Percentiles rank a stretch among this genome's conserved stretches.
Evolutionary conservation across 2,329 filamentous ascomycete genomes (phyloP).

Genomic region (Epichloe baconii): DNA sequence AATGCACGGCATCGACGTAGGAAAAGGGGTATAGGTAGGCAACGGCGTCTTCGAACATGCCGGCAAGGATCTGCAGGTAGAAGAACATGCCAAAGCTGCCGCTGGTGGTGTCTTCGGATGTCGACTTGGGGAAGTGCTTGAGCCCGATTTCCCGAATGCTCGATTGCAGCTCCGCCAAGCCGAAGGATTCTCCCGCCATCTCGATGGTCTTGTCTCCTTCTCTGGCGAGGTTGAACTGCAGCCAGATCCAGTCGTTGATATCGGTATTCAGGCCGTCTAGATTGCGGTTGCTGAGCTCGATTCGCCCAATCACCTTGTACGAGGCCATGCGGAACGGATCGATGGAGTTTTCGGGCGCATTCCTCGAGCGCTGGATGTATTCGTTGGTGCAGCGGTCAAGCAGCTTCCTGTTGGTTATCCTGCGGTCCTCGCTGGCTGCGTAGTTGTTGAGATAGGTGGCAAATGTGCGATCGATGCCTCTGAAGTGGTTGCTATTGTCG

Average conservation of each 20-base stretch:
- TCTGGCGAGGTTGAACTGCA: slow-evolving; percentile 56
- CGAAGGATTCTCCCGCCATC: slow-evolving; percentile 53
- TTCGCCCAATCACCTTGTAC: slow-evolving; percentile 90
- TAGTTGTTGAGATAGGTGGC: slow-evolving; percentile 78
- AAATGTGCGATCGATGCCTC: slow-evolving; percentile 83
- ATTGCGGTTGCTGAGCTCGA: slow-evolving; percentile 51
- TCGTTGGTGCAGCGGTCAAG: slow-evolving; percentile 83
- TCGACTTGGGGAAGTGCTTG: slow-evolving; percentile 74
- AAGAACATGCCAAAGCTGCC: slow-evolving; percentile 84
- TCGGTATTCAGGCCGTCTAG: slow-evolving; percentile 50
- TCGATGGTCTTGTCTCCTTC: slow-evolving; percentile 51
- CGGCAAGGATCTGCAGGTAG: slow-evolving; percentile 78
- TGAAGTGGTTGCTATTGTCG: slow-evolving; percentile 65
- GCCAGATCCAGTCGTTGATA: slow-evolving; percentile 60
- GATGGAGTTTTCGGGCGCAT: slow-evolving; percentile 73
- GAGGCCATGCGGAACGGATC: slow-evolving; percentile 95
- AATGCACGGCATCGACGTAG: slow-evolving; percentile 89
- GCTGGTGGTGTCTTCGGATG: slow-evolving; percentile 58
- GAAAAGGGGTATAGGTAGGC: slow-evolving; percentile 85
- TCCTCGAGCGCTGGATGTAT: slow-evolving; percentile 72
- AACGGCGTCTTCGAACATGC: slow-evolving; percentile 88
- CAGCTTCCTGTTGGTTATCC: slow-evolving; percentile 58
- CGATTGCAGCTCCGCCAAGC: slow-evolving; percentile 55
- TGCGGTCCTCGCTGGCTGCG: slow-evolving; percentile 60
- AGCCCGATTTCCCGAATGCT: slow-evolving; percentile 81